A percentile compares a stretch with the other conserved stretches of the same genome.
phyloP scores from a whole-genome alignment of 176 grass and related monocot species.

The Musa schizocarpa region DNA sequence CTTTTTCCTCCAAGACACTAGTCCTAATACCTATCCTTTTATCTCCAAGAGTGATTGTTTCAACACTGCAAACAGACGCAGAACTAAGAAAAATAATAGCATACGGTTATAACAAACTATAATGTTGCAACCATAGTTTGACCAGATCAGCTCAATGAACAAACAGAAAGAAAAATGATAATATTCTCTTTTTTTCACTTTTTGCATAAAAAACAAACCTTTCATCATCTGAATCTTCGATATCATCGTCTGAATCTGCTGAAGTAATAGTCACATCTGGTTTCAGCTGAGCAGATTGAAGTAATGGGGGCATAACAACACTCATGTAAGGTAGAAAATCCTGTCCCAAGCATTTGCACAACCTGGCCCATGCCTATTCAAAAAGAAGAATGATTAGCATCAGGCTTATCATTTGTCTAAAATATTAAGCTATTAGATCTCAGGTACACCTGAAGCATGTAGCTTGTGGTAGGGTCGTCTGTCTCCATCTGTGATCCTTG shows the following conservation, averaged over 20 bases:
- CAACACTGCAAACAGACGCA: slow-evolving; percentile 49
- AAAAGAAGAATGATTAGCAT: slow-evolving; percentile 15
- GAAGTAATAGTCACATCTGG: slow-evolving; percentile 97
- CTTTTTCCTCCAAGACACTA: slow-evolving; percentile 98
- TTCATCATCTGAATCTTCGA: slow-evolving; percentile 89
- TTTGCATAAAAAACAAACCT: slow-evolving; percentile 35
- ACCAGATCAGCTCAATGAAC: not conserved
- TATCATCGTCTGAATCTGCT: slow-evolving; percentile 90
- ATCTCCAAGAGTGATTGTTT: slow-evolving; percentile 91
- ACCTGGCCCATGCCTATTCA: slow-evolving; percentile 84
- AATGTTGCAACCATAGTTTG: not conserved
- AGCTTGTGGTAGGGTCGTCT: slow-evolving; percentile 96
- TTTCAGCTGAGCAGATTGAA: slow-evolving; percentile 97
- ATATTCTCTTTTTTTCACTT: not conserved
- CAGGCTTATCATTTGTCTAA: not conserved
- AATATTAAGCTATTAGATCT: too few species aligned
- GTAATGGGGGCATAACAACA: slow-evolving; percentile 95
- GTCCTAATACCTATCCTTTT: slow-evolving; percentile 96
- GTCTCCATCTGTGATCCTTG: slow-evolving; percentile 97
- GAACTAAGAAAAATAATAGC: not conserved
- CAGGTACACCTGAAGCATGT: slow-evolving; percentile 78
- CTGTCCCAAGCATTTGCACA: slow-evolving; percentile 98
- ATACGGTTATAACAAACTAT: not conserved
- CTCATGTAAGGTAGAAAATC: slow-evolving; percentile 99
- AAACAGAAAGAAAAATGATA: not conserved